Base-by-base conservation (phyloP, 176 grass and related monocot species). In the Oropetium thomaeum region DNA sequence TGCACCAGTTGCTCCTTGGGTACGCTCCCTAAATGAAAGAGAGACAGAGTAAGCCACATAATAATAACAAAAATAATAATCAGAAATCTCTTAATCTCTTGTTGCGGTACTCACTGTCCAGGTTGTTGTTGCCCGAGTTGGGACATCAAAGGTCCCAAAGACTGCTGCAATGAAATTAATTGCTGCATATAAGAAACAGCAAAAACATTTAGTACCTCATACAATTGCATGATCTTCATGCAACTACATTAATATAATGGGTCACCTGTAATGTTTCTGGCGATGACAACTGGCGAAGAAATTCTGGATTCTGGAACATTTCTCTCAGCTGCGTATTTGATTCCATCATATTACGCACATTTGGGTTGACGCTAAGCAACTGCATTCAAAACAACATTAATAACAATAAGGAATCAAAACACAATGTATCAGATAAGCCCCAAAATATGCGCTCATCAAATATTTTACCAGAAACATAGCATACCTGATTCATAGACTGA, bases 251-350 rank as follows among this genome's bases (percentile, higher is more conserved):
- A 41, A 45, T 52, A 66, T 53, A 80, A 47, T 62, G 25, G n/a
- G 59, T 75, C 29, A 89, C 95, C 91, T 93, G 91, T 84, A 98
- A 83, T 32, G 86, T 89, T 65, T 98, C 95, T 65, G 95, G 90
- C 69, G 95, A 98, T 25, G 85, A 78, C 77, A 98, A 63, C 75
- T 98, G 95, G 81, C 75, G 95, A 80, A 93, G 76, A 86, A 98
- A 92, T 32, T 98, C 91, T 64, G 95, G 95, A 80, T 94, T 92
- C 85, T 94, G 91, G 64, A 98, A 68, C 91, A 98, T 88, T 58
- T 93, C 86, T 84, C 95, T 92, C 63, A 98, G 57, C 55, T 94
- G 91, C 81, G 58, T 72, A 52, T 93, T 94, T 31, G 95, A 89
- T 66, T 93, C 95, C 70, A 98, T 61, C 57, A 98, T 42, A 79